A percentile compares a stretch with the other conserved stretches of the same genome.
Conservation (phyloP, 768 basidiomycete genomes). For the Mycena leptocephala region DNA sequence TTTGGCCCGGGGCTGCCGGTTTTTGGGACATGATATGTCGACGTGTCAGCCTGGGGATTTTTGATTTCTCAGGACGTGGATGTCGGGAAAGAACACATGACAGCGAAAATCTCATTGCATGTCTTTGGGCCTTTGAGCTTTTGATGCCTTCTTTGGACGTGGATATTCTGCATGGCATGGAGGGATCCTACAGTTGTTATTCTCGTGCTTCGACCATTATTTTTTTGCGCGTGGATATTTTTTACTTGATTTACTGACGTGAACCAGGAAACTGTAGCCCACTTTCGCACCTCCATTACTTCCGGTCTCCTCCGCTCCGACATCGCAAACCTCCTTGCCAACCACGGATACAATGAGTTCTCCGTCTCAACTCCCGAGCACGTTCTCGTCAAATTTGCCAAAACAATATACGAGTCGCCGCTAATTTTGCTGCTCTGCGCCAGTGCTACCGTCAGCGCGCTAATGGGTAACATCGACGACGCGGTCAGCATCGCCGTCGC, state of each 20-base stretch:
- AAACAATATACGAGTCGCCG: conserved; percentile 96
- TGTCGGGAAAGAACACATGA: too few relatives aligned
- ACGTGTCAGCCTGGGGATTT: too few relatives aligned
- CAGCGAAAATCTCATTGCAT: too few relatives aligned
- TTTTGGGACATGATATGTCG: too few relatives aligned
- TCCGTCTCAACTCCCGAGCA: conserved; percentile 89
- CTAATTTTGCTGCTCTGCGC: conserved; percentile 92
- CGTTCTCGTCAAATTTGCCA: conserved; percentile 88
- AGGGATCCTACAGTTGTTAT: too few relatives aligned
- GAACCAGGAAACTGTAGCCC: conserved; percentile 79
- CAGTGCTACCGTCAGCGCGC: conserved; percentile 89
- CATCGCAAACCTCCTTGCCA: conserved; percentile 74
- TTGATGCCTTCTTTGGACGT: too few relatives aligned
- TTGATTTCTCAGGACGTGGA: too few relatives aligned
- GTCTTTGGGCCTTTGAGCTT: too few relatives aligned
- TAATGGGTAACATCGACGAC: conserved; percentile 97
- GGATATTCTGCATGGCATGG: too few relatives aligned
- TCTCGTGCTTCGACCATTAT: too few relatives aligned
- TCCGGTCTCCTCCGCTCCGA: conserved; percentile 76
- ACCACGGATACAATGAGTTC: conserved; percentile 95
- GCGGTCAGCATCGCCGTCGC: conserved; percentile 95
- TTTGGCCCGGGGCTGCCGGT: too few relatives aligned
- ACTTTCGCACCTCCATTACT: conserved; percentile 77
- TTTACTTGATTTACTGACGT: conserved; percentile 14
- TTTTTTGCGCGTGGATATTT: background rate